Evolutionary conservation across 176 grass and related monocot genomes (phyloP).

Genomic region (Oropetium thomaeum): DNA sequence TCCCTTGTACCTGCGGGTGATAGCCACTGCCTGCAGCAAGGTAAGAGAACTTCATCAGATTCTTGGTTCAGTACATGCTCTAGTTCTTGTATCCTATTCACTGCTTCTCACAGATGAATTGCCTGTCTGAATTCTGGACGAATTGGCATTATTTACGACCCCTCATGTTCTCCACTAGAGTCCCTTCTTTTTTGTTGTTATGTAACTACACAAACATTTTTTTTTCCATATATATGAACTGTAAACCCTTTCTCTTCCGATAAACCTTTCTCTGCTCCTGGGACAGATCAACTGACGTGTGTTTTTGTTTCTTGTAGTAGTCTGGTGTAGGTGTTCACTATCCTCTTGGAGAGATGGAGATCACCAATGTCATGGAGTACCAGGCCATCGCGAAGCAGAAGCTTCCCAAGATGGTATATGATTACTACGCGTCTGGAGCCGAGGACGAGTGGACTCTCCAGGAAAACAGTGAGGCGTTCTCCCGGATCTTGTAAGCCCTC

Average conservation of each 20-base stretch:
- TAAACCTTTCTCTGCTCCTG: background rate
- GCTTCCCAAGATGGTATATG: slow-evolving; percentile 86
- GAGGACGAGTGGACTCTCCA: slow-evolving; percentile 96
- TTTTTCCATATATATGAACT: background rate
- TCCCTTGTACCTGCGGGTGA: slow-evolving; percentile 26
- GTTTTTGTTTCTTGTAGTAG: slow-evolving; percentile 2
- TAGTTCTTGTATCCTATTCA: slow-evolving; percentile 24
- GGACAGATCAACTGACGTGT: background rate
- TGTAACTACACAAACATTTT: background rate
- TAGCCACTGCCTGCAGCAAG: slow-evolving; percentile 14
- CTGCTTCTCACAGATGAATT: background rate
- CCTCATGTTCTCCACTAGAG: background rate
- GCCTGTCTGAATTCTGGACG: background rate
- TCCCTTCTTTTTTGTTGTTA: background rate
- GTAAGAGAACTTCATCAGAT: background rate
- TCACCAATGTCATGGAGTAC: slow-evolving; percentile 95
- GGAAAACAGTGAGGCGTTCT: slow-evolving; percentile 90
- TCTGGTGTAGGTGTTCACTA: slow-evolving; percentile 6
- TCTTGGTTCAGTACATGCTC: slow-evolving; percentile 10
- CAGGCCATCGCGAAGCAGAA: slow-evolving; percentile 85
- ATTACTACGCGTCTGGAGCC: slow-evolving; percentile 89
- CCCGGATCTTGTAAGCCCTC: slow-evolving; percentile 72
- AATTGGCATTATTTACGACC: background rate
- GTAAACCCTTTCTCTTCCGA: background rate
- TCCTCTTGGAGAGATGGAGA: slow-evolving; percentile 31